A percentile compares a stretch with the other conserved stretches of the same genome.
Conservation (phyloP, 2,329 filamentous ascomycete species). For the Calonectria multiphialidica region DNA sequence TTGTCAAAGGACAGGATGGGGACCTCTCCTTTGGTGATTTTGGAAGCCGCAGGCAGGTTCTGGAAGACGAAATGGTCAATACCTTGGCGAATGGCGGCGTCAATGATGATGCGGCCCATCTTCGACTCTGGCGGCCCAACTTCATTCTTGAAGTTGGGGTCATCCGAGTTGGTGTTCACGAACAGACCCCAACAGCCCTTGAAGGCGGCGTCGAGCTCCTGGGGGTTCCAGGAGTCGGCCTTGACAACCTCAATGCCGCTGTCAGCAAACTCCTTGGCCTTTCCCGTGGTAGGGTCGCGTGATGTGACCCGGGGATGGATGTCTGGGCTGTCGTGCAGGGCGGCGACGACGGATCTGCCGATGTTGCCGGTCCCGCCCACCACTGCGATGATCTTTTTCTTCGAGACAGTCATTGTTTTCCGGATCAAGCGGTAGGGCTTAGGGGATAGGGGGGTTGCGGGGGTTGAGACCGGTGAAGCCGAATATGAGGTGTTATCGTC, state of each 20-base stretch:
- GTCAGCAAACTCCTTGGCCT: not conserved
- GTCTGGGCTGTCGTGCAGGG: not conserved
- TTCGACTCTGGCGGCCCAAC: conserved; percentile 43
- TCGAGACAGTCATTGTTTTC: too few species aligned
- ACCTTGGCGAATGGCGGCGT: conserved; percentile 39
- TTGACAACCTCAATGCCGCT: conserved; percentile 15
- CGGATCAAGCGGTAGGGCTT: not conserved
- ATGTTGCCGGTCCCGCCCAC: too few species aligned
- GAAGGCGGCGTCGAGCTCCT: conserved; percentile 23
- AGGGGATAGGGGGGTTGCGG: not conserved
- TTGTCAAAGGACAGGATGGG: conserved; percentile 27
- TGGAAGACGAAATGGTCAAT: conserved; percentile 45
- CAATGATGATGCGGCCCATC: conserved; percentile 43
- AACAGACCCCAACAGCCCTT: conserved; percentile 26
- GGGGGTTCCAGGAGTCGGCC: conserved; percentile 6
- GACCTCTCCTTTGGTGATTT: conserved; percentile 44
- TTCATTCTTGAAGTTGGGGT: conserved; percentile 25
- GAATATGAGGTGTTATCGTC: not conserved
- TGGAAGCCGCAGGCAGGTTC: conserved; percentile 29
- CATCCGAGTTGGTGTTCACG: conserved; percentile 36
- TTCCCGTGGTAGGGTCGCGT: not conserved
- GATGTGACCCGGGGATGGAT: conserved; percentile 5
- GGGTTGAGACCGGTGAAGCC: too few species aligned
- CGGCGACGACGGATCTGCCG: too few species aligned
- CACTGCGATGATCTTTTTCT: too few species aligned